A percentile compares a stretch with the other conserved stretches of the same genome.
Conservation (phyloP, 495 filamentous ascomycete genomes). For the Podospora sp. region DNA sequence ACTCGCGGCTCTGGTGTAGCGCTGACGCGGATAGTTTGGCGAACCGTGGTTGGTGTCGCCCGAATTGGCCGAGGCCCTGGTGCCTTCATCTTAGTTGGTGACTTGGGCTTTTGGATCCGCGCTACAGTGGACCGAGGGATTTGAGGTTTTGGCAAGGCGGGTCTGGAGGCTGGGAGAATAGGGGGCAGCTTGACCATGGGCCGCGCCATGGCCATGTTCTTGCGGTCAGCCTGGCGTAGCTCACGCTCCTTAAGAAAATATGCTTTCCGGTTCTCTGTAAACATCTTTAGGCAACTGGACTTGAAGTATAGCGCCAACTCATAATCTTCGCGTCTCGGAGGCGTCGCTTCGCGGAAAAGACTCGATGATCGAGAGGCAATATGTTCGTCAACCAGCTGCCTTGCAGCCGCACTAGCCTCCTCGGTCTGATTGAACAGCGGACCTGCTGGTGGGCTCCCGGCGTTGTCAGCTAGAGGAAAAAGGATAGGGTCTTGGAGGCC, state of each 20-base stretch:
- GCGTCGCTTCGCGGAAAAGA: constrained; percentile 59
- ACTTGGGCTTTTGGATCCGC: constrained; percentile 45
- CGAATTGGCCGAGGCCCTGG: constrained; percentile 36
- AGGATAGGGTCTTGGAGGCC: constrained; percentile 61
- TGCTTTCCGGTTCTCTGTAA: constrained; percentile 57
- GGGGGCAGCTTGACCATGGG: constrained; percentile 35
- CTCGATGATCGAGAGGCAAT: constrained; percentile 63
- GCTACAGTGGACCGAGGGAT: constrained; percentile 50
- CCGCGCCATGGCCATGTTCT: constrained; percentile 33
- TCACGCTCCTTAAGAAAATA: constrained; percentile 68
- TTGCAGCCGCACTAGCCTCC: constrained; percentile 45
- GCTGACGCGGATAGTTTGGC: constrained; percentile 45
- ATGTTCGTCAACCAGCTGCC: constrained; percentile 61
- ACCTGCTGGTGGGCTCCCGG: constrained; percentile 51
- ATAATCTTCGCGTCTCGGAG: constrained; percentile 72
- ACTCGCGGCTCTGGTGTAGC: constrained; percentile 48
- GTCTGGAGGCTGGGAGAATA: constrained; percentile 50
- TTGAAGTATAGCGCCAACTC: constrained; percentile 66
- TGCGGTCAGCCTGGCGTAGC: constrained; percentile 56
- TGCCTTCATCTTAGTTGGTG: constrained; percentile 30
- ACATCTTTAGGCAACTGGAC: constrained; percentile 62
- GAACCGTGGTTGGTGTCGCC: constrained; percentile 30
- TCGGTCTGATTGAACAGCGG: constrained; percentile 57
- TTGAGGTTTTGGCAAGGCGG: constrained; percentile 33
- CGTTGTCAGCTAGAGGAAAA: constrained; percentile 53